A percentile compares a stretch with the other conserved stretches of the same genome.
Evolutionary conservation across 768 basidiomycete genomes (phyloP).

Genomic region (Filobasidium wieringae): DNA sequence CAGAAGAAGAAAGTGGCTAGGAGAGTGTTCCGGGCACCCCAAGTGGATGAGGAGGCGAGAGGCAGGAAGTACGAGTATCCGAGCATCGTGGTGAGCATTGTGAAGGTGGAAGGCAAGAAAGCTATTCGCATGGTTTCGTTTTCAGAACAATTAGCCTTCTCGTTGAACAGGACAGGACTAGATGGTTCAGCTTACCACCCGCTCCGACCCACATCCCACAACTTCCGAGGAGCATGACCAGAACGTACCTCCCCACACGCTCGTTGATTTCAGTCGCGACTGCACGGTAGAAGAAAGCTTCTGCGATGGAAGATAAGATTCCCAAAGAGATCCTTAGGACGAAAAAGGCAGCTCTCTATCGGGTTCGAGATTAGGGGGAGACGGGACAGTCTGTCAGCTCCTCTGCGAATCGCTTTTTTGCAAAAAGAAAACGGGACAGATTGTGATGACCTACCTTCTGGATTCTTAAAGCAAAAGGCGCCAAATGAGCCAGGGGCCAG

Average conservation of each 20-base stretch:
- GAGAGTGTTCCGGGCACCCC: conserved; percentile 48
- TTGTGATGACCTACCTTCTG: conserved; percentile 53
- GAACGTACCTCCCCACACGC: conserved; percentile 80
- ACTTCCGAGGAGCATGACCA: conserved; percentile 72
- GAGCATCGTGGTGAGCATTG: conserved; percentile 75
- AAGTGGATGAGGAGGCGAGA: conserved; percentile 42
- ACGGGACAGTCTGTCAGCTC: background rate
- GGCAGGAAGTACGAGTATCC: conserved; percentile 54
- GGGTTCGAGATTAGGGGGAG: background rate
- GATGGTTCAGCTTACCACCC: conserved; percentile 50
- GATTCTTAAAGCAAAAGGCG: conserved; percentile 41
- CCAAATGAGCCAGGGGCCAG: conserved; percentile 47
- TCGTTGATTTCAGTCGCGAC: conserved; percentile 74
- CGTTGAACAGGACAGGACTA: background rate
- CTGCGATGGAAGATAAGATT: conserved; percentile 58
- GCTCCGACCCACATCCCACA: conserved; percentile 97
- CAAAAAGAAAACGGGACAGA: background rate
- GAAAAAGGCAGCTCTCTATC: conserved; percentile 77
- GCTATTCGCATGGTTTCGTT: conserved; percentile 43
- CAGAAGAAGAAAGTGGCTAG: conserved; percentile 62
- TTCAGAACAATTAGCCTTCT: background rate
- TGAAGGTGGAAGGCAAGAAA: conserved; percentile 87
- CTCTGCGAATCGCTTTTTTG: background rate
- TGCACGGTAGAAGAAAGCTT: conserved; percentile 69
- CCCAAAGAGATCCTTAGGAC: conserved; percentile 70